Conservation (phyloP, 2,329 filamentous ascomycete species). For the Cordyceps militaris region DNA sequence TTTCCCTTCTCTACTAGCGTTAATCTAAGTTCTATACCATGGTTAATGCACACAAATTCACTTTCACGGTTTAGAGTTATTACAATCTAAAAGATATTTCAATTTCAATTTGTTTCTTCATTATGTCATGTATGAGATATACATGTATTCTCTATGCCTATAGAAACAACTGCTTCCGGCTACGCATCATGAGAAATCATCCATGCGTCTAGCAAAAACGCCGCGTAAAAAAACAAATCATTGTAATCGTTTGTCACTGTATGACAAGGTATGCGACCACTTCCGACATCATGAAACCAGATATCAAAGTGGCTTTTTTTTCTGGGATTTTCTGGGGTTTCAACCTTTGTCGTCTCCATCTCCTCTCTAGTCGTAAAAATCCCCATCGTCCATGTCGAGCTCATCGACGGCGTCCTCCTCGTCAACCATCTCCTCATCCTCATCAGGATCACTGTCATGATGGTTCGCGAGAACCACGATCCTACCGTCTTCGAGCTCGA, state of each 20-base stretch:
- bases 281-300: no score
- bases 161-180: background rate
- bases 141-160: slow-evolving; percentile 8
- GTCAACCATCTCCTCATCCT: slow-evolving; percentile 67
- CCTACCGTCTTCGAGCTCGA: slow-evolving; percentile 72
- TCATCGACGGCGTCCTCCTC: slow-evolving; percentile 69
- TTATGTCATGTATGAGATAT: background rate
- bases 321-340: background rate
- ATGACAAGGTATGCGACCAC: background rate
- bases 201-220: background rate
- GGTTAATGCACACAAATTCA: background rate
- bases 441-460: slow-evolving; percentile 49
- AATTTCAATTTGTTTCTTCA: background rate
- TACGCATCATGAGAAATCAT: background rate
- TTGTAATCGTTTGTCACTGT: background rate
- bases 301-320: slow-evolving; percentile 1
- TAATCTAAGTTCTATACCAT: no score
- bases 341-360: background rate
- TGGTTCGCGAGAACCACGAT: slow-evolving; percentile 83
- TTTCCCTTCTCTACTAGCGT: background rate
- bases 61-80: background rate
- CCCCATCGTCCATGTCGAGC: slow-evolving; percentile 55
- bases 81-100: background rate
- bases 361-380: slow-evolving; percentile 37
- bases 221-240: background rate